These are phyloP conservation scores for Rhodotorula sp. DNA, from an alignment of 1,284 basidiomycete genomes.

Conservation along the genomic window DNA sequence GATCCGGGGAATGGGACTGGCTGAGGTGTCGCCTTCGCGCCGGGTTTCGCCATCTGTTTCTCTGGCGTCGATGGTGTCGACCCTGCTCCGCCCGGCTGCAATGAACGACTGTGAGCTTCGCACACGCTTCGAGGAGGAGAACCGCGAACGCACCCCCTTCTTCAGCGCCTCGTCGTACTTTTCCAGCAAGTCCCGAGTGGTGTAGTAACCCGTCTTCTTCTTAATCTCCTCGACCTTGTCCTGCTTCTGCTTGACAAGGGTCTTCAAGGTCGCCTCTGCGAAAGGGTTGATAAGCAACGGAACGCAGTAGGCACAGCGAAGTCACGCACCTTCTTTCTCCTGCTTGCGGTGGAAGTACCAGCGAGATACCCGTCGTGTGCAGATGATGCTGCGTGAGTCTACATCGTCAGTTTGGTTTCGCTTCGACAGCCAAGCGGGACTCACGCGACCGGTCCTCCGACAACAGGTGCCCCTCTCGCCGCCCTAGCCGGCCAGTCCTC, in stretches of 20 bases:
- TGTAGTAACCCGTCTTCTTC: slow-evolving; percentile 93
- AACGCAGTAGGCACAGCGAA: not conserved
- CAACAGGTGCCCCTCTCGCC: slow-evolving; percentile 54
- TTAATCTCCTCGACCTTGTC: slow-evolving; percentile 94
- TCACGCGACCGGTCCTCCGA: slow-evolving; percentile 75
- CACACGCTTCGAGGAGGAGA: not conserved
- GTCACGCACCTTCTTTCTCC: slow-evolving; percentile 71
- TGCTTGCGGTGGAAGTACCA: slow-evolving; percentile 83
- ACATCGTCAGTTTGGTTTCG: not conserved
- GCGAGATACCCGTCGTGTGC: slow-evolving; percentile 75
- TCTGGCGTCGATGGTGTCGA: slow-evolving; percentile 8
- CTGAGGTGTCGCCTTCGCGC: not conserved
- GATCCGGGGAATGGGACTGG: not conserved
- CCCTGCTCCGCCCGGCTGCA: slow-evolving; percentile 47
- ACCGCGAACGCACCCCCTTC: slow-evolving; percentile 19
- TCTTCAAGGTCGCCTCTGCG: slow-evolving; percentile 70
- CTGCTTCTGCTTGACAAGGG: slow-evolving; percentile 73
- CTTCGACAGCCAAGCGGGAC: slow-evolving; percentile 46
- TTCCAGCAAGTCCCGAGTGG: slow-evolving; percentile 83
- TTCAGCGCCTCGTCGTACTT: slow-evolving; percentile 69
- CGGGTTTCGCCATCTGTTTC: not conserved
- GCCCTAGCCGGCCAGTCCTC: not conserved
- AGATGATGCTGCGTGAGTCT: slow-evolving; percentile 63
- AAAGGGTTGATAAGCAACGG: too few species aligned
- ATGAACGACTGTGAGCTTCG: slow-evolving; percentile 39